A percentile compares a stretch with the other conserved stretches of the same genome.
phyloP scores from a whole-genome alignment of 768 basidiomycete genomes.

The Astraeus odoratus region DNA sequence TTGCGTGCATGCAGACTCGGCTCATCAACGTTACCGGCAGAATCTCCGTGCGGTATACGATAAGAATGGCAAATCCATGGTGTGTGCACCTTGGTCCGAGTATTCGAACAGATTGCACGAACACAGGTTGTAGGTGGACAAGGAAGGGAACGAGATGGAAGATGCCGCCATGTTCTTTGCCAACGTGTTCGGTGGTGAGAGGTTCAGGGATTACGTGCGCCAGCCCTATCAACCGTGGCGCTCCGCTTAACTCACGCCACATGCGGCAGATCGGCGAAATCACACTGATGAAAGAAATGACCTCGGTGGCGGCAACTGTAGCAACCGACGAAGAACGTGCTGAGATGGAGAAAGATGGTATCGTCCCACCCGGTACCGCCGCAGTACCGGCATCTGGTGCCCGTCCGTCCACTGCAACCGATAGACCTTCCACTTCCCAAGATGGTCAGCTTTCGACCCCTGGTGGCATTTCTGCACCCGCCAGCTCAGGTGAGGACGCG shows the following conservation, averaged over 20 bases:
- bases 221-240: not conserved
- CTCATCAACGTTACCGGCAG: conserved; percentile 28
- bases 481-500: conserved; percentile 16
- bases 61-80: conserved; percentile 90
- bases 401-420: conserved; percentile 10
- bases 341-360: conserved; percentile 73
- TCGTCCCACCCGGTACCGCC: conserved; percentile 17
- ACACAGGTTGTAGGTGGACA: conserved; percentile 46
- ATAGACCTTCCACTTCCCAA: conserved; percentile 7
- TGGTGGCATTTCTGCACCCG: conserved; percentile 15
- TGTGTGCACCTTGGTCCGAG: conserved; percentile 26
- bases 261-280: conserved; percentile 88
- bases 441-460: conserved; percentile 5
- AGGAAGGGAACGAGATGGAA: conserved; percentile 78
- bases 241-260: conserved; percentile 1
- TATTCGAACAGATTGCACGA: conserved; percentile 3
- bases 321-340: conserved; percentile 91
- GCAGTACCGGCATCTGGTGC: too few relatives aligned
- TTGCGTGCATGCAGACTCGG: not conserved
- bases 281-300: conserved; percentile 90
- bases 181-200: conserved; percentile 92
- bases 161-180: conserved; percentile 95
- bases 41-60: conserved; percentile 89
- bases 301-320: conserved; percentile 75
- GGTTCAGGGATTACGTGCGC: conserved; percentile 83